Evolutionary conservation across 129 eudicot species (phyloP), one percentile per base, ranked within the genome.

Genomic region (Flaveria trinervia): DNA sequence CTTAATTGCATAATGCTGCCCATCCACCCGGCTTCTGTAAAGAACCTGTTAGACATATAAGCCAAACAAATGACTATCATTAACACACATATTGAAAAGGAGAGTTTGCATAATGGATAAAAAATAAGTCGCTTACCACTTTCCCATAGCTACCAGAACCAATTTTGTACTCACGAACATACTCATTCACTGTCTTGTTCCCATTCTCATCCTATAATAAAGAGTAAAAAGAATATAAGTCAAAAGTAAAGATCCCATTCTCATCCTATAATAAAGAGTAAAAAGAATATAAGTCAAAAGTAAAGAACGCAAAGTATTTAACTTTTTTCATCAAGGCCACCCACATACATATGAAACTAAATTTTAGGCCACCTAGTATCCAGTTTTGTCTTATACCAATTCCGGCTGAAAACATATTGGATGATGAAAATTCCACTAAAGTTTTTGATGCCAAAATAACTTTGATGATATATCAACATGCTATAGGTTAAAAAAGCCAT

Each of bases 71-170:
- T 18, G 22, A 60, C 18, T 65, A 72, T 66, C 56, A 48, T 41
- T n/a, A 17, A 15, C 71, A 57, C 70, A 65, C 14, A 26, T 26
- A 60, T 20, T 16, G 14, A 20, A 20, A 23, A 28, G 18, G 43
- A 10, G 6, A 48, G 46, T 20, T 76, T n/a, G 44, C 23, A 79
- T 4, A 76, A 68, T 64, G 16, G 41, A 51, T 49, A 72, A 79
- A 62, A 50, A 9, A 39, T 61, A 50, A 71, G 80, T 83, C 3
- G 13, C 25, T 82, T 75, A 93, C 99, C 96, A 95, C 99, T 95
- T 95, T 95, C 1, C 96, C 99, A 23, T 95, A 95, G 80, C 99
- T 92, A 60, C 99, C 99, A 78, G 93, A 75, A 6, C 97, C 97
- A 83, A 94, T 91, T 83, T 91, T 91, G 76, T 50, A 70, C 80